These are phyloP conservation scores for Penicillium canescens DNA, from an alignment of 495 filamentous ascomycete species.

Conservation along the genomic window DNA sequence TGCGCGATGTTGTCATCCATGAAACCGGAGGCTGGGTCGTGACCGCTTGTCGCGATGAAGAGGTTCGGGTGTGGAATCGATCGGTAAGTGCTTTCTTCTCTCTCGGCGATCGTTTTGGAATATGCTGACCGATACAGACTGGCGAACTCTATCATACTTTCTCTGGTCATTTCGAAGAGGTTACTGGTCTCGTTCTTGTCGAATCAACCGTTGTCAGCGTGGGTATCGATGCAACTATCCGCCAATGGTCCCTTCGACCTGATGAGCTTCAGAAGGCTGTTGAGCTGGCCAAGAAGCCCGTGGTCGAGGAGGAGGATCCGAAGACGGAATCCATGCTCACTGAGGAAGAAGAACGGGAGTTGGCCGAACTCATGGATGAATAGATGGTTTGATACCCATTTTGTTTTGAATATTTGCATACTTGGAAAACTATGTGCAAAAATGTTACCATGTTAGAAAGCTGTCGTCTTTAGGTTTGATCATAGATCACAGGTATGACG, in stretches of 20 bases:
- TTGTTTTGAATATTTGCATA: conserved; percentile 3
- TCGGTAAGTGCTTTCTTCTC: conserved; percentile 39
- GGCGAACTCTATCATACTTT: conserved; percentile 77
- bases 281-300: conserved; percentile 55
- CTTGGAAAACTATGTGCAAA: neutral
- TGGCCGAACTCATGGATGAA: conserved; percentile 82
- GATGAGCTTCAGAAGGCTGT: conserved; percentile 63
- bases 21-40: conserved; percentile 77
- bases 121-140: conserved; percentile 38
- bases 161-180: conserved; percentile 88
- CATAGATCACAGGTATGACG: too few species aligned
- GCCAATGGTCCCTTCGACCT: conserved; percentile 73
- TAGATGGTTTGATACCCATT: conserved; percentile 22
- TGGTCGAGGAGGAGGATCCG: conserved; percentile 50
- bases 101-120: neutral
- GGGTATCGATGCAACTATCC: conserved; percentile 83
- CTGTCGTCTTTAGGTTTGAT: too few species aligned
- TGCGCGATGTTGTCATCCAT: conserved; percentile 74
- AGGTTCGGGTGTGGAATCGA: conserved; percentile 86
- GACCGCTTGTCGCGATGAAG: conserved; percentile 87
- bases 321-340: conserved; percentile 58
- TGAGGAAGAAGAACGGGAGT: conserved; percentile 80
- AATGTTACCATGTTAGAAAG: too few species aligned
- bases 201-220: conserved; percentile 69
- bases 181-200: conserved; percentile 74